Conservation (phyloP, 1,284 basidiomycete species). For the Porodaedalea pini region DNA sequence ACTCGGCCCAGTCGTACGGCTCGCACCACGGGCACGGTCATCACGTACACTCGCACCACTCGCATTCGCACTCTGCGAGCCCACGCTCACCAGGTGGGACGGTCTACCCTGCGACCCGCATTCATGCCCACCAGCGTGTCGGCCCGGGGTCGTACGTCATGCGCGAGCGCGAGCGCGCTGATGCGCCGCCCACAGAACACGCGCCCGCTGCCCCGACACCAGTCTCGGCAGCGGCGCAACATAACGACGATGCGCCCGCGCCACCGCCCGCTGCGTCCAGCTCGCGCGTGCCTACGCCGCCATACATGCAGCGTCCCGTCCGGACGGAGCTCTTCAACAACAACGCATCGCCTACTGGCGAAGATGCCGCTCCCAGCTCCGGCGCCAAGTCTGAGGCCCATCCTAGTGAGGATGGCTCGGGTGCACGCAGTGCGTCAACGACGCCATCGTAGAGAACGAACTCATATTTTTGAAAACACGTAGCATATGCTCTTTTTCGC, state of each 20-base stretch:
- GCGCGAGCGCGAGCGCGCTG: conserved; percentile 24
- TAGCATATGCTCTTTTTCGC: no score
- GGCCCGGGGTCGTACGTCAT: conserved; percentile 59
- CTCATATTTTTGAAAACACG: no score
- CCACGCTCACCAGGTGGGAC: conserved; percentile 13
- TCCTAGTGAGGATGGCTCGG: not conserved
- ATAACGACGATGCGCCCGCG: not conserved
- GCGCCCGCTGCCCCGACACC: conserved; percentile 31
- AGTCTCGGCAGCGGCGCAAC: not conserved
- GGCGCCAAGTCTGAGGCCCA: not conserved
- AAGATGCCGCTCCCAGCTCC: not conserved
- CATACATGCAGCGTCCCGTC: conserved; percentile 1
- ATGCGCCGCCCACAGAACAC: conserved; percentile 31
- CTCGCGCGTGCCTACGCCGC: conserved; percentile 16
- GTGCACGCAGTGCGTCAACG: not conserved
- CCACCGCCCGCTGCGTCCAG: not conserved
- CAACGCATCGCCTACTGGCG: not conserved
- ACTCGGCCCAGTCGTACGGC: not conserved
- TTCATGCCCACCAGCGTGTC: conserved; percentile 64
- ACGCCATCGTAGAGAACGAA: not conserved
- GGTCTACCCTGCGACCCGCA: conserved; percentile 30
- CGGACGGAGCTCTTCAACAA: not conserved
- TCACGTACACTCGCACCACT: conserved; percentile 41
- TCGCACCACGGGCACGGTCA: conserved; percentile 17
- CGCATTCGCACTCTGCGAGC: conserved; percentile 25